These are phyloP conservation scores for Xerocomus minutiporus DNA, from an alignment of 1,284 basidiomycete species.

Conservation along the genomic window DNA sequence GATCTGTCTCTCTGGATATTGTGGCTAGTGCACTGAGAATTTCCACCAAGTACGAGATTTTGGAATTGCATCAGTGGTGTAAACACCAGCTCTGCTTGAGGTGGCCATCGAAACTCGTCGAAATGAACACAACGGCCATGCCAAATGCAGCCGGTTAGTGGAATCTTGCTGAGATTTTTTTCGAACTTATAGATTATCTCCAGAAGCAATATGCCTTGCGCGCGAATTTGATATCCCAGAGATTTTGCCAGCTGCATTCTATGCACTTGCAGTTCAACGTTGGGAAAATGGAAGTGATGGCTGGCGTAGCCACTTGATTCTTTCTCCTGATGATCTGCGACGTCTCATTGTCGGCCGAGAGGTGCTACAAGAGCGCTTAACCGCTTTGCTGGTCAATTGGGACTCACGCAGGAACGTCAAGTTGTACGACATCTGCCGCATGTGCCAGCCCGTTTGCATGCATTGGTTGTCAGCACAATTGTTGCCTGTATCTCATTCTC, in stretches of 20 bases:
- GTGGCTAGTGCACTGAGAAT: slow-evolving; percentile 32
- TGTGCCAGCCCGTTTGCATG: slow-evolving; percentile 12
- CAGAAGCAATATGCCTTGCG: slow-evolving; percentile 29
- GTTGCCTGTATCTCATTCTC: slow-evolving; percentile 13
- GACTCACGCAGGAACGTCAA: slow-evolving; percentile 1
- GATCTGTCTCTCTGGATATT: slow-evolving; percentile 23
- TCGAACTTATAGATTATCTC: not conserved
- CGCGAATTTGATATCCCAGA: slow-evolving; percentile 29
- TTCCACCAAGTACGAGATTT: slow-evolving; percentile 35
- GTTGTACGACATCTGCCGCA: slow-evolving; percentile 3
- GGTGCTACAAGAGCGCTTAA: slow-evolving; percentile 25
- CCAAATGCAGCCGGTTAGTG: slow-evolving; percentile 30
- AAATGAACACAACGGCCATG: slow-evolving; percentile 29
- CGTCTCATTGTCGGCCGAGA: slow-evolving; percentile 34
- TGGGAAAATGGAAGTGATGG: slow-evolving; percentile 30
- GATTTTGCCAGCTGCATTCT: slow-evolving; percentile 34
- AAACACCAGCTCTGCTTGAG: slow-evolving; percentile 22
- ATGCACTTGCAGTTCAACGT: slow-evolving; percentile 33
- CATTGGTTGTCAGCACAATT: slow-evolving; percentile 19
- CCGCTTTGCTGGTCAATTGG: slow-evolving; percentile 18
- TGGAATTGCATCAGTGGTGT: slow-evolving; percentile 27
- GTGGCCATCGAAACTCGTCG: slow-evolving; percentile 31
- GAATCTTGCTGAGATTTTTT: not conserved
- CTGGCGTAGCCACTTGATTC: slow-evolving; percentile 29
- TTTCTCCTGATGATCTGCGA: slow-evolving; percentile 30